phyloP scores from a whole-genome alignment of 163 green algal genomes.

The Chlorella variabilis region DNA sequence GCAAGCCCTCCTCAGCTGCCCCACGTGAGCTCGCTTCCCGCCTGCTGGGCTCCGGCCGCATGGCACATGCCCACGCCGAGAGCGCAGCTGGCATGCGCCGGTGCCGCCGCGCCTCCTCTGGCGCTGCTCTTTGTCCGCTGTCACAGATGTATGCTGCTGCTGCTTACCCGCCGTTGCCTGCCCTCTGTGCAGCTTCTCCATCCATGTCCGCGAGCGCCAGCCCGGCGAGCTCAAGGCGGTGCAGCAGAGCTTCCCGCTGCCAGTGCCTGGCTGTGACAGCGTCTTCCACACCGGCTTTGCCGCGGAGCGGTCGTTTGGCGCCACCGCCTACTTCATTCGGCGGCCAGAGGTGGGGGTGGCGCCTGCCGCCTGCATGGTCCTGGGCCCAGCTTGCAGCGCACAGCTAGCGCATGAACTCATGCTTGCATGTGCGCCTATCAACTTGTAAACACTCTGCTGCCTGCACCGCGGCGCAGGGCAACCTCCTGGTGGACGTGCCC shows the following conservation, averaged over 20 bases:
- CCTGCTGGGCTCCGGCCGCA: too few species aligned
- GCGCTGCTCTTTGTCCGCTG: too few species aligned
- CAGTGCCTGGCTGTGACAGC: constrained; percentile 22
- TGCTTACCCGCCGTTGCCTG: too few species aligned
- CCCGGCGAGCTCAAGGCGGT: constrained; percentile 41
- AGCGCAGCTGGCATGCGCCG: background rate
- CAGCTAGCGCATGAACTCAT: too few species aligned
- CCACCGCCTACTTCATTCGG: constrained; percentile 52
- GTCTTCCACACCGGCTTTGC: constrained; percentile 43
- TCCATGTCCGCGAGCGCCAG: constrained; percentile 45
- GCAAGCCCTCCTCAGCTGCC: constrained; percentile 76
- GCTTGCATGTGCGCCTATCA: too few species aligned
- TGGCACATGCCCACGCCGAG: too few species aligned
- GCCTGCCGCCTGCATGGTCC: background rate
- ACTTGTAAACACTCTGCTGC: too few species aligned
- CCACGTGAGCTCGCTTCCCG: too few species aligned
- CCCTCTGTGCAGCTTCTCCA: constrained; percentile 50
- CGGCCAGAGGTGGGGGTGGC: background rate
- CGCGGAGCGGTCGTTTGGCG: constrained; percentile 47
- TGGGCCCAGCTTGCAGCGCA: too few species aligned
- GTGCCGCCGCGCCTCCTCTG: background rate
- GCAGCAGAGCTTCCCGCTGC: constrained; percentile 40
- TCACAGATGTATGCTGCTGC: too few species aligned
- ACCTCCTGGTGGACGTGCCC: constrained; percentile 62
- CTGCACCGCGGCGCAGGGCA: constrained; percentile 32